Percentiles rank a stretch among this genome's conserved stretches.
phyloP scores from a whole-genome alignment of 306 rosid species.

The Mimosa bimucronata region DNA sequence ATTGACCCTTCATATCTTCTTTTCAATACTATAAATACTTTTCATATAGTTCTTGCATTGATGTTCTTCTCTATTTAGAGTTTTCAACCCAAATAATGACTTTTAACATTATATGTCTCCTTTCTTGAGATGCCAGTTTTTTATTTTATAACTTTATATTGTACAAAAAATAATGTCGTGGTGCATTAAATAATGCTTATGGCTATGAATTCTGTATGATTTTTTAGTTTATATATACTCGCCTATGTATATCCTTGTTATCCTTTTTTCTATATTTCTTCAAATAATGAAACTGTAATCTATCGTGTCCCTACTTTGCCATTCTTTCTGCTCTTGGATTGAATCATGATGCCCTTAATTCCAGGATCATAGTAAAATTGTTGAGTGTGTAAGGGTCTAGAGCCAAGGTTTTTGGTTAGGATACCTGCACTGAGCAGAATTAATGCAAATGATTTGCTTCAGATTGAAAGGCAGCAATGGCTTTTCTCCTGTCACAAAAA shows the following conservation, averaged over 20 bases:
- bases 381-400: background rate
- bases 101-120: background rate
- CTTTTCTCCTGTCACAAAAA: background rate
- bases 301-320: background rate
- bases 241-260: background rate
- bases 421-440: background rate
- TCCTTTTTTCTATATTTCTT: background rate
- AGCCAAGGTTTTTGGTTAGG: background rate
- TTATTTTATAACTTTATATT: background rate
- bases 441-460: background rate
- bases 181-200: background rate
- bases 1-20: conserved; percentile 23
- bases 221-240: background rate
- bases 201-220: background rate
- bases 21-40: conserved; percentile 6
- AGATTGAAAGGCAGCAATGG: background rate
- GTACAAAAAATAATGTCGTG: background rate
- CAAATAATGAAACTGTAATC: background rate
- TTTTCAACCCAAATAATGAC: background rate
- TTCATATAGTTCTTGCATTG: conserved; percentile 13
- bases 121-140: background rate
- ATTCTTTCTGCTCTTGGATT: background rate
- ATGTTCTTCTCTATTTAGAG: background rate
- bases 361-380: background rate
- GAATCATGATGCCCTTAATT: background rate